Conservation (phyloP, 495 filamentous ascomycete species). For the Copromyces sp. region DNA sequence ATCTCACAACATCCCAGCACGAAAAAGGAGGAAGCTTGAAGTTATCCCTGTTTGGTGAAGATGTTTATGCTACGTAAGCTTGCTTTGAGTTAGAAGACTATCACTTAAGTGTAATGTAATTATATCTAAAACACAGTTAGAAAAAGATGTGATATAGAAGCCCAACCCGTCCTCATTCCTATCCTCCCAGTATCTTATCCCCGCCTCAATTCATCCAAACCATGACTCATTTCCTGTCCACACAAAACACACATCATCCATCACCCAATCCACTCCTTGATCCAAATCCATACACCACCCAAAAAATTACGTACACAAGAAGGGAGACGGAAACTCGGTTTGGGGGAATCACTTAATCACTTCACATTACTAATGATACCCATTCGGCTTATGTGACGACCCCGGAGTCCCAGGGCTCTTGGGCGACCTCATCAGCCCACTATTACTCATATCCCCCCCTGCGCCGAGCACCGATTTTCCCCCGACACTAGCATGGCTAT, state of each 20-base stretch:
- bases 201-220: neutral
- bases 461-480: neutral
- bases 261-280: neutral
- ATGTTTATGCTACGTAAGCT: neutral
- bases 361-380: conserved; percentile 4
- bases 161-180: neutral
- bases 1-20: too few species aligned
- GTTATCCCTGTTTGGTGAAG: too few species aligned
- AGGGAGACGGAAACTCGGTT: neutral
- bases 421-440: conserved; percentile 21
- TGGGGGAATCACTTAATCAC: neutral
- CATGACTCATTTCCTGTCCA: neutral
- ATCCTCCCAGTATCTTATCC: neutral
- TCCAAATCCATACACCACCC: neutral
- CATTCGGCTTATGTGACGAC: neutral
- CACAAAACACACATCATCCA: neutral
- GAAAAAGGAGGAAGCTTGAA: too few species aligned
- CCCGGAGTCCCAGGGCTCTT: conserved; percentile 7
- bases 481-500: neutral
- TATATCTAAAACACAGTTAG: conserved; percentile 2
- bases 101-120: neutral
- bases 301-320: neutral
- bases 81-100: neutral
- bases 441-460: conserved; percentile 20
- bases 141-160: conserved; percentile 1